Base-by-base conservation (phyloP, 352 stramenopile genomes). In the Pythium biforme region DNA sequence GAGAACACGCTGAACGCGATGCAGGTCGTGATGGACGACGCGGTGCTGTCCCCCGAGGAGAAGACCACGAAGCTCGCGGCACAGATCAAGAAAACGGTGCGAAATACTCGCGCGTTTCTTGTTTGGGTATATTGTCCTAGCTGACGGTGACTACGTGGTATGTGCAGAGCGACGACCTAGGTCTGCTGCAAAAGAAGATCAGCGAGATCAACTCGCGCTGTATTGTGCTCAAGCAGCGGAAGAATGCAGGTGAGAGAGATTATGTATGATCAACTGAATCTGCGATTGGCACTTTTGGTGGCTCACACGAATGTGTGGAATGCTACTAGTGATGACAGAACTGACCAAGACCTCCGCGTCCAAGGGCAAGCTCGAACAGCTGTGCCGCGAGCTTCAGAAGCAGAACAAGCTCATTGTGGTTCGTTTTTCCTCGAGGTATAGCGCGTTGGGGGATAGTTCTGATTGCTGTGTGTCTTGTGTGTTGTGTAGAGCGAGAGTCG, bases 341-440 rank as follows among this genome's bases (percentile, higher is more conserved):
- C 60, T 93, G 34, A 63, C 65, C 27, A 93, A 93, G 68, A 77
- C 81, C 5, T 82, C 66, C 23, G 54, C 72, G 8, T 83, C 84
- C 9, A 95, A 93, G 57, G 31, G 41, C 43, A 95, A 95, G 60
- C 64, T 95, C 39, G 86, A 95, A 53, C 78, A 91, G 40, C 79
- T 95, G 10, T 95, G 86, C 68, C 83, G 86, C 10, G 86, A 94
- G 55, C 50, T 95, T 29, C 84, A 94, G 67, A 92, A 92, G 66
- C 86, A 95, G 51, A 95, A 95, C 68, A 95, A 95, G 60, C 67
- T 88, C 19, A 92, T 92, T 59, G 75, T 92, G 59, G 79, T 89
- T 60, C 27, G 62, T 69, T 20, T 45, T 19, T 4, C 6, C 12
- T 31, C 29, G 20, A 11, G 12, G 6, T 51, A 12, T 10, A 5